Evolutionary conservation across 73 alveolate genomes (phyloP), one percentile per base, ranked within the genome.

Genomic region (Paramecium sexaurelia): DNA sequence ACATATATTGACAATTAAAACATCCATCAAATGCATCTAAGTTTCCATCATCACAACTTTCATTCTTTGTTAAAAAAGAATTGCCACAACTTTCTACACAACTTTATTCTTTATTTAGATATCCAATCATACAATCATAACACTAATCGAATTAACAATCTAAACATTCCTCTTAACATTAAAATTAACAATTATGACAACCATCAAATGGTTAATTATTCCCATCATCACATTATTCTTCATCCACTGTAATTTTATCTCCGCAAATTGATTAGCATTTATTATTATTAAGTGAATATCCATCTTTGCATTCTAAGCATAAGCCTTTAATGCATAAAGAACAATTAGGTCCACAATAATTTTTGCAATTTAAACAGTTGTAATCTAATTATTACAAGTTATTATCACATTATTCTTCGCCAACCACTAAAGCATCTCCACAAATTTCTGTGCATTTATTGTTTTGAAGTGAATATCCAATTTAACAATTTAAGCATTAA

Each of bases 181-280:
- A 6, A 24, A 66, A 66, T 22, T 66, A 5, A 13, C 83, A 66
- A 66, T 66, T 66, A n/a, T 26, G 37, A 66, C 83, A 66, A 5
- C 43, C 37, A 66, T 66, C 43, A 26, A 32, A 66, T 29, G 43
- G 45, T 66, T 24, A 29, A 32, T 66, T 11, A 32, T 66, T 66
- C 7, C 83, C 83, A 66, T 66, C 83, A 66, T 66, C 83, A 6
- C 83, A 66, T 66, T 66, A 66, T 66, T 66, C 83, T 4, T 32
- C 7, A 0, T 26, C 83, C 4, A 66, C 83, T 0, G 3, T 66
- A 0, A 66, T 26, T 66, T 26, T 66, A 66, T 66, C 83, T 11
- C 83, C 83, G 24, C 83, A 66, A 20, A 66, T 66, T 22, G 83
- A 45, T 26, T 29, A 32, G 13, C 83, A 66, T 66, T 26, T 22